Evolutionary conservation across 345 rosid species (phyloP).

Genomic region (Euphorbia lathyris): DNA sequence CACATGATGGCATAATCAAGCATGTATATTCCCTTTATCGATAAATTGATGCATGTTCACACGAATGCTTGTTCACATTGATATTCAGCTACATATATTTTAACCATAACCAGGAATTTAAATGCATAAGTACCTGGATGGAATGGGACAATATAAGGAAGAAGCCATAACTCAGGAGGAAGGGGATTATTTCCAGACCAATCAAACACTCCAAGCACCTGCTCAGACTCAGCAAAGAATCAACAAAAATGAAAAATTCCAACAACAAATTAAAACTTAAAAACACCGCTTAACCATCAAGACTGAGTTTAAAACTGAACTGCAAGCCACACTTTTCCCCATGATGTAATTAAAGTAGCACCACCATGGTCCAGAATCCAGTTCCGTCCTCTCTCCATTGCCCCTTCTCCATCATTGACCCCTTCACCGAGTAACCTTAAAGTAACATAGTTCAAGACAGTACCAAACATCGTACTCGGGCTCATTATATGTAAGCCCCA

Average conservation of each 20-base stretch:
- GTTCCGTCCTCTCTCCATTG: conserved; percentile 11
- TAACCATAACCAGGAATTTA: background rate
- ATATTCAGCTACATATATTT: background rate
- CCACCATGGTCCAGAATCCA: conserved; percentile 26
- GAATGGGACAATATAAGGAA: conserved; percentile 74
- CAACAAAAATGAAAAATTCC: conserved; percentile 5
- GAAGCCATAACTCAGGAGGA: conserved; percentile 98
- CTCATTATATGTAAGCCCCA: conserved; percentile 22
- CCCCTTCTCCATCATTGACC: conserved; percentile 14
- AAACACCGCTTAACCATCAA: conserved; percentile 13
- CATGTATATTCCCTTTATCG: background rate
- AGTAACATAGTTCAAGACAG: conserved; percentile 13
- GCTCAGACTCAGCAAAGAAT: conserved; percentile 31
- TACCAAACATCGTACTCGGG: conserved; percentile 23
- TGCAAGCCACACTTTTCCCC: conserved; percentile 7
- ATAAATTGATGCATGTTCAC: background rate
- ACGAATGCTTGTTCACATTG: background rate
- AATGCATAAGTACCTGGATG: conserved; percentile 72
- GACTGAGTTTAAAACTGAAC: conserved; percentile 30
- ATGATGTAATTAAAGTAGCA: conserved; percentile 14
- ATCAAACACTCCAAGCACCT: conserved; percentile 94
- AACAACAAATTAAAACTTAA: conserved; percentile 5
- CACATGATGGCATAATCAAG: background rate
- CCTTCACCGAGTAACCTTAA: conserved; percentile 20
- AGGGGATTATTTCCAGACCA: conserved; percentile 98